A percentile compares a stretch with the other conserved stretches of the same genome.
phyloP scores from a whole-genome alignment of 2,329 filamentous ascomycete species.

The Colletotrichum zoysiae region DNA sequence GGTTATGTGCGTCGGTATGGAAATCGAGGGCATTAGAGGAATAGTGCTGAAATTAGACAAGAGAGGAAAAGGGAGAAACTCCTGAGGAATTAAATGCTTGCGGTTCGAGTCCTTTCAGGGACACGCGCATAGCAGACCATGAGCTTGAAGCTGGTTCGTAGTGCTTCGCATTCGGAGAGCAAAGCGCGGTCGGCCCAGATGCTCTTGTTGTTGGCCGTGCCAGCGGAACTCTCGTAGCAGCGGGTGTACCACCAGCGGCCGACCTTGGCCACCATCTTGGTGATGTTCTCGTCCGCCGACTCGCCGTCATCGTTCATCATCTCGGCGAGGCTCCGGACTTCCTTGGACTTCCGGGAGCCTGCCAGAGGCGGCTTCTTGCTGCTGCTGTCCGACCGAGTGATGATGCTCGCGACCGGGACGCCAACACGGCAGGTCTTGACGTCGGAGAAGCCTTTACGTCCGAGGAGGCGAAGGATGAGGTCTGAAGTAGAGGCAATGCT shows the following conservation, averaged over 20 bases:
- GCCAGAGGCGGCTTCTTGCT: constrained; percentile 32
- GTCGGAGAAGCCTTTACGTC: constrained; percentile 76
- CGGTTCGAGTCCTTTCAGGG: constrained; percentile 67
- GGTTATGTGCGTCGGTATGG: constrained; percentile 8
- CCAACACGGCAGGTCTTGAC: constrained; percentile 83
- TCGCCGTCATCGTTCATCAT: constrained; percentile 79
- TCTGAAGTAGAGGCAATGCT: constrained; percentile 72
- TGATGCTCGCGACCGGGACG: constrained; percentile 75
- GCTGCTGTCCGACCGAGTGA: constrained; percentile 50
- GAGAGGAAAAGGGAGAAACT: constrained; percentile 1
- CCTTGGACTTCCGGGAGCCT: constrained; percentile 48
- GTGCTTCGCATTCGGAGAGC: constrained; percentile 86
- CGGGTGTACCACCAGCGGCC: constrained; percentile 97
- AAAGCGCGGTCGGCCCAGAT: constrained; percentile 85
- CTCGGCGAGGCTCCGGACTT: constrained; percentile 73
- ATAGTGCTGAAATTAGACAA: constrained; percentile 14
- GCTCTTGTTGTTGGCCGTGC: constrained; percentile 62
- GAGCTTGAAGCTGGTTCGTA: constrained; percentile 88
- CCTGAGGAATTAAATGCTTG: constrained; percentile 56
- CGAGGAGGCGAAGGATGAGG: constrained; percentile 74
- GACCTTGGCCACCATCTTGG: constrained; percentile 91
- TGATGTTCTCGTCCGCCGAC: constrained; percentile 84
- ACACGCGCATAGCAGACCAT: constrained; percentile 93
- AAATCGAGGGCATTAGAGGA: constrained; percentile 3
- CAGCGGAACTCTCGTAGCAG: constrained; percentile 83